Evolutionary conservation across 208 protist species (phyloP), one percentile per base, ranked within the genome.

Genomic region (Trypanosoma avium): DNA sequence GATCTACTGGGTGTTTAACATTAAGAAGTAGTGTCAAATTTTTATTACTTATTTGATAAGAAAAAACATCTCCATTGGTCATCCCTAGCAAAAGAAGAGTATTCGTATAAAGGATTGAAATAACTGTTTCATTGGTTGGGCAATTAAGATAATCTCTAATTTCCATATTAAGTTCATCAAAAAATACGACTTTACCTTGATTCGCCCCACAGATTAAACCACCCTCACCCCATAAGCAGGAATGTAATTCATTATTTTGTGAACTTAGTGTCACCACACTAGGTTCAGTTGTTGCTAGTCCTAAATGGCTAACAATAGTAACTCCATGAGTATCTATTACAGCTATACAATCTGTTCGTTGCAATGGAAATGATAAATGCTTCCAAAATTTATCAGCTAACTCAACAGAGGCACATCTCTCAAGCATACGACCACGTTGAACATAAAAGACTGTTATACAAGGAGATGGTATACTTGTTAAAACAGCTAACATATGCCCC

Each of bases 401-500:
- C 2, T 43, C 42, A 5, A 67, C 36, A 15, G 52, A 53, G 9
- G 38, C n/a, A 38, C 38, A 57, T 43, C 57, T 67, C 26, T 67
- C 32, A n/a, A 73, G 45, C 12, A 35, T 63, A 10, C 63, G 55
- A 12, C 63, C 55, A 29, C 57, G 42, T 21, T 71, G 52, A 26
- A 60, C 52, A 13, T 30, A 58, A 22, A 82, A 81, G 19, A 92
- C 40, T 8, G 56, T 72, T 9, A 92, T 79, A 32, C 33, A 50
- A 26, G 52, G 46, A 9, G 27, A 56, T 24, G 83, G 81, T 0
- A 79, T 71, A 17, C 67, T 77, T 19, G 58, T 62, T 13, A 91
- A 62, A 12, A 92, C 70, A 52, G 79, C 85, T 21, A 95, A 53
- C 22, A 78, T 56, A n/a, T 72, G 63, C 12, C 67, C 86, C 38